These are phyloP conservation scores for Hysterium pulicare DNA, from an alignment of 2,329 filamentous ascomycete species.

Conservation along the genomic window DNA sequence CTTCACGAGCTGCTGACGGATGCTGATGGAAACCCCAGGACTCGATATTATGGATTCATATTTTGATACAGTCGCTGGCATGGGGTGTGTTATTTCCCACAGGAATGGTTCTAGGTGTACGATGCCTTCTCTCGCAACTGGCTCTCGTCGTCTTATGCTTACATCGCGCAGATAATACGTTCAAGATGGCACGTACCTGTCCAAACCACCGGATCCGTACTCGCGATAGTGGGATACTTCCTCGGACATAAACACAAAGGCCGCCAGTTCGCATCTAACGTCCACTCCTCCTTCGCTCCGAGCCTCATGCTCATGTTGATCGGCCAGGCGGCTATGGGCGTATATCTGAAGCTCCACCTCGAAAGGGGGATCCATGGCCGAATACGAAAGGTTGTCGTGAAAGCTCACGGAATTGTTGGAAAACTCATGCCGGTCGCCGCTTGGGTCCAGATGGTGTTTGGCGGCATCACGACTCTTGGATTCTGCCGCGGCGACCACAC, in stretches of 20 bases:
- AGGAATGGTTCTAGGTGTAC: constrained; percentile 91
- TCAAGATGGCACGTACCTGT: constrained; percentile 93
- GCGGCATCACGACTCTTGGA: constrained; percentile 85
- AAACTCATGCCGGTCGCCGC: constrained; percentile 81
- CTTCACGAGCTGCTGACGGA: background rate
- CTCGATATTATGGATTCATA: constrained; percentile 87
- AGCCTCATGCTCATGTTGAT: constrained; percentile 76
- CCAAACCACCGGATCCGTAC: constrained; percentile 69
- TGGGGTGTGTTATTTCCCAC: constrained; percentile 91
- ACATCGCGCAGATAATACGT: constrained; percentile 65
- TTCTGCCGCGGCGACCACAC: constrained; percentile 91
- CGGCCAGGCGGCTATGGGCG: constrained; percentile 72
- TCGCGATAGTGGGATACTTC: constrained; percentile 83
- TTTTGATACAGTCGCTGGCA: constrained; percentile 78
- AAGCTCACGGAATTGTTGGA: constrained; percentile 75
- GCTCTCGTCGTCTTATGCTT: constrained; percentile 12
- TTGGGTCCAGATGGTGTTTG: constrained; percentile 95
- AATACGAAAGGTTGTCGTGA: constrained; percentile 69
- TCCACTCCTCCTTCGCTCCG: constrained; percentile 77
- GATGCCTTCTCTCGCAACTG: constrained; percentile 30
- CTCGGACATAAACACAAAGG: constrained; percentile 89
- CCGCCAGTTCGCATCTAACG: constrained; percentile 76
- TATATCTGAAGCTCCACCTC: constrained; percentile 87
- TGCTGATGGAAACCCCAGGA: constrained; percentile 51
- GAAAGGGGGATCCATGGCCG: constrained; percentile 77